phyloP scores from a whole-genome alignment of 345 rosid genomes.

The Ceriops decandra region DNA sequence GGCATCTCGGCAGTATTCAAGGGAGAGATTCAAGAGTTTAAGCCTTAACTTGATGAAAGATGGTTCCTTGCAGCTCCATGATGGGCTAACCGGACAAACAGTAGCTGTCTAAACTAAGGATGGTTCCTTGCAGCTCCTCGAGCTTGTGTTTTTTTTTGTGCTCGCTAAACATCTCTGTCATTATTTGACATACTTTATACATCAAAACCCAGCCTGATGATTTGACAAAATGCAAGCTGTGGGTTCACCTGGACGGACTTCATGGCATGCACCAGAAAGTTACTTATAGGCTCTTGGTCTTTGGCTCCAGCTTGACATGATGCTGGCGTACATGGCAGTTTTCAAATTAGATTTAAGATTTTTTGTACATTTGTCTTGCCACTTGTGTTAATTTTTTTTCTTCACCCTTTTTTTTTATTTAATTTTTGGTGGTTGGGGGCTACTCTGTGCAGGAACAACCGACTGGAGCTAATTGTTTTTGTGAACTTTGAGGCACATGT shows the following conservation, averaged over 20 bases:
- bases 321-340: constrained; percentile 12
- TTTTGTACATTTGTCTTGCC: constrained; percentile 18
- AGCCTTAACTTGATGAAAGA: constrained; percentile 94
- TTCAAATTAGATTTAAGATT: constrained; percentile 15
- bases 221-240: constrained; percentile 11
- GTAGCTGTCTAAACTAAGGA: constrained; percentile 47
- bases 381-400: constrained; percentile 11
- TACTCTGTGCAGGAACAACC: constrained; percentile 12
- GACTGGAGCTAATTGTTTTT: constrained; percentile 13
- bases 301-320: constrained; percentile 7
- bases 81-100: constrained; percentile 74
- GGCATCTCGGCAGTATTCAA: constrained; percentile 93
- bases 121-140: background rate
- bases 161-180: constrained; percentile 14
- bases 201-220: constrained; percentile 3
- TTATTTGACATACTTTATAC: constrained; percentile 7
- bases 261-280: constrained; percentile 4
- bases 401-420: too few relatives aligned
- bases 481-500: constrained; percentile 12
- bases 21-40: constrained; percentile 96
- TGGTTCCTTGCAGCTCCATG: constrained; percentile 88
- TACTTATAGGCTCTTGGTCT: background rate
- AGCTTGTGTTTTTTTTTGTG: constrained; percentile 15
- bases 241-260: background rate
- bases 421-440: background rate